A percentile compares a stretch with the other conserved stretches of the same genome.
phyloP scores from a whole-genome alignment of 352 stramenopile species.

The Globisporangium orthogonon region DNA sequence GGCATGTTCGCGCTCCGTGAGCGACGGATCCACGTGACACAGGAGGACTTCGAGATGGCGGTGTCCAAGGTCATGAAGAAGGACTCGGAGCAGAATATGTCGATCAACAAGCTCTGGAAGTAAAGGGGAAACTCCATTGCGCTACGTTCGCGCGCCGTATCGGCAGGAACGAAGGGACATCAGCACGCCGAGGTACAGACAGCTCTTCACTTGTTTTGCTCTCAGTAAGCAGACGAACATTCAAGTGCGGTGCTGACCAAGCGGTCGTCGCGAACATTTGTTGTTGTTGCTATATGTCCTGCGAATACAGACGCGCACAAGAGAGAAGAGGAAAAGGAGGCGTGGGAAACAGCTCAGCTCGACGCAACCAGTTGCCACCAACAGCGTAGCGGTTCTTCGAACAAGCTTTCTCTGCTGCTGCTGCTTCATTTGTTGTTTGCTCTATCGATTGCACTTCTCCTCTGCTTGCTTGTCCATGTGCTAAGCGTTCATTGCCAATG shows the following conservation, averaged over 20 bases:
- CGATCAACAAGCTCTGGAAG: conserved; percentile 99
- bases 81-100: conserved; percentile 96
- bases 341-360: neutral
- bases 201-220: neutral
- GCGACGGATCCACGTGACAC: conserved; percentile 98
- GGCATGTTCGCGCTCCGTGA: conserved; percentile 99
- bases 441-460: neutral
- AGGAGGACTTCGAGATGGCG: conserved; percentile 99
- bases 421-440: neutral
- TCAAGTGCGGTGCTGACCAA: neutral
- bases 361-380: neutral
- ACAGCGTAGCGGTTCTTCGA: neutral
- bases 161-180: neutral
- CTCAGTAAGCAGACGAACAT: no score
- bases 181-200: neutral
- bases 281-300: neutral
- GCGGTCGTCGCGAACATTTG: no score
- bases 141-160: no score
- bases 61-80: conserved; percentile 99
- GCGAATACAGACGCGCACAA: neutral
- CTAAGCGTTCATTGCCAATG: neutral
- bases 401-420: conserved; percentile 1
- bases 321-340: neutral
- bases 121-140: conserved; percentile 38
- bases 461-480: neutral